Evolutionary conservation across 169 alveolate genomes (phyloP).

Genomic region (Eimeria necatrix): DNA sequence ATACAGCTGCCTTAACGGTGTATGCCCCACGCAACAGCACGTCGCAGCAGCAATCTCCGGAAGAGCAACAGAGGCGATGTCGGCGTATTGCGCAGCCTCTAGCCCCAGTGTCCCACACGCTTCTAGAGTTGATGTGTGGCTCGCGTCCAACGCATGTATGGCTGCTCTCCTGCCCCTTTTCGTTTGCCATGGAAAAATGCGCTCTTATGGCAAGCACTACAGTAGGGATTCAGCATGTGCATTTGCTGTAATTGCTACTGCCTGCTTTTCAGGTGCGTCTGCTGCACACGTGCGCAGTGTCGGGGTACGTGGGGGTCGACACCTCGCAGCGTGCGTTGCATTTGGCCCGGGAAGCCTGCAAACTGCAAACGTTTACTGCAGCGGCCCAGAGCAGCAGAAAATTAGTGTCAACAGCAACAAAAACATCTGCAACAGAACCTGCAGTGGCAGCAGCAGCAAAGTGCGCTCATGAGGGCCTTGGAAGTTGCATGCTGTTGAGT

Average conservation of each 20-base stretch:
- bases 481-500: slow-evolving; percentile 28
- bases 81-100: slow-evolving; percentile 5
- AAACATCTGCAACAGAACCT: neutral
- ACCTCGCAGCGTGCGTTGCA: slow-evolving; percentile 50
- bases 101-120: slow-evolving; percentile 36
- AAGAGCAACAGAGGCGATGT: neutral
- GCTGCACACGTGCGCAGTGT: slow-evolving; percentile 34
- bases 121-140: slow-evolving; percentile 51
- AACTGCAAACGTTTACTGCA: neutral
- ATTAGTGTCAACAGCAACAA: neutral
- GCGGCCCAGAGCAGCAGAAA: neutral
- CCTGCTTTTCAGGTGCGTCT: slow-evolving; percentile 27
- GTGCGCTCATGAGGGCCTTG: slow-evolving; percentile 35
- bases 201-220: neutral
- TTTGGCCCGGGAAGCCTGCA: slow-evolving; percentile 61
- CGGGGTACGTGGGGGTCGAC: slow-evolving; percentile 50
- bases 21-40: neutral
- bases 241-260: neutral
- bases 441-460: slow-evolving; percentile 24
- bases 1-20: slow-evolving; percentile 16
- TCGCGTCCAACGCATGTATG: slow-evolving; percentile 57
- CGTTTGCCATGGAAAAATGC: neutral
- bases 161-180: neutral
- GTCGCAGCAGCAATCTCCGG: neutral
- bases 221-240: neutral